phyloP scores from a whole-genome alignment of 2,329 filamentous ascomycete genomes.

The Cordyceps cicadae region DNA sequence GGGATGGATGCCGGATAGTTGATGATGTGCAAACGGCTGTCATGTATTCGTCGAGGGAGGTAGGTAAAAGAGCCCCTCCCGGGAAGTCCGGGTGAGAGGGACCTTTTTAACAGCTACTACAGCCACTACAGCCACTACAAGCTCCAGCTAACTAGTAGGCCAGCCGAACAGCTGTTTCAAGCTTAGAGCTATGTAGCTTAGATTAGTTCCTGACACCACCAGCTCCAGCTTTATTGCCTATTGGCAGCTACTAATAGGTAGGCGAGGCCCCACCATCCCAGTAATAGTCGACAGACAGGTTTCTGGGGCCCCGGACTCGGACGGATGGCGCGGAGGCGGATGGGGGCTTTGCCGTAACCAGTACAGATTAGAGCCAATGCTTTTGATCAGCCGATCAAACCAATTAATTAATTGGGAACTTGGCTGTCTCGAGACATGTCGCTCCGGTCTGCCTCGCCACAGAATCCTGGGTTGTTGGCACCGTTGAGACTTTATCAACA shows the following conservation, averaged over 20 bases:
- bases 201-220: neutral
- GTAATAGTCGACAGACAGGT: neutral
- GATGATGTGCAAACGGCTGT: neutral
- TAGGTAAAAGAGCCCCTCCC: neutral
- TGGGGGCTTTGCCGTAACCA: neutral
- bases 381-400: slow-evolving; percentile 2
- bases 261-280: neutral
- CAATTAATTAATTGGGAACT: neutral
- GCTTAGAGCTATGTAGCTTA: neutral
- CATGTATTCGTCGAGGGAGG: neutral
- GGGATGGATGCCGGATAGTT: neutral
- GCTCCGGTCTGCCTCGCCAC: no score
- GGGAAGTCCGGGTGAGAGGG: neutral
- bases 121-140: neutral
- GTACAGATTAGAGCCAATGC: slow-evolving; percentile 2
- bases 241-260: no score
- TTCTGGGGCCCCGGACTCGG: slow-evolving; percentile 2
- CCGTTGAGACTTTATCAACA: no score
- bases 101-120: neutral
- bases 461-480: no score
- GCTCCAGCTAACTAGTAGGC: neutral
- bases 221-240: neutral
- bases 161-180: slow-evolving; percentile 1
- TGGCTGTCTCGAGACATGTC: no score
- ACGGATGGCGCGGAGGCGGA: neutral